These are phyloP conservation scores for Agrocybe praecox DNA, from an alignment of 768 basidiomycete genomes.

Conservation along the genomic window DNA sequence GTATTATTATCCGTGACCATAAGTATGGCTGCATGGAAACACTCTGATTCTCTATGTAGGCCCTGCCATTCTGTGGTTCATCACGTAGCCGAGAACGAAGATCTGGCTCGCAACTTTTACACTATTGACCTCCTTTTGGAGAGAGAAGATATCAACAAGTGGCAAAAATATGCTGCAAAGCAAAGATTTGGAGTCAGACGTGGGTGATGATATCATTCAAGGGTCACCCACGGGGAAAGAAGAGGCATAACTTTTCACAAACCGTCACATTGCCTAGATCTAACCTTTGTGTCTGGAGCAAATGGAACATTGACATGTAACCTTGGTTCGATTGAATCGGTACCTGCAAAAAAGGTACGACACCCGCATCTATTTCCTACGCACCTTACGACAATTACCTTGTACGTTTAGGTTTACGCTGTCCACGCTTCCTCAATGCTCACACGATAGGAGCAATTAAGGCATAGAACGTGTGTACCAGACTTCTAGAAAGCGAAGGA, in stretches of 20 bases:
- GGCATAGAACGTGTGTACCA: not conserved
- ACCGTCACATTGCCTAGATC: not conserved
- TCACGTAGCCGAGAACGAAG: conserved; percentile 49
- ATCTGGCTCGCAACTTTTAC: conserved; percentile 50
- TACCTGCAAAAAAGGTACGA: too few species aligned
- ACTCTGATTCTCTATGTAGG: conserved; percentile 23
- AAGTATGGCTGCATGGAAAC: too few species aligned
- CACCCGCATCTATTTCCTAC: too few species aligned
- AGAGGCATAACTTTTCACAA: not conserved
- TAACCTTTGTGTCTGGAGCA: not conserved
- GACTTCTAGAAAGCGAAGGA: not conserved
- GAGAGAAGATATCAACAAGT: conserved; percentile 58
- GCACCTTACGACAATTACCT: too few species aligned
- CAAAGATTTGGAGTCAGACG: conserved; percentile 35
- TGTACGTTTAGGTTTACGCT: not conserved
- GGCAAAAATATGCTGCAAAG: conserved; percentile 56
- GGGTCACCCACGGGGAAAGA: not conserved
- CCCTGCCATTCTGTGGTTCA: conserved; percentile 50
- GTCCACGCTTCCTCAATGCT: not conserved
- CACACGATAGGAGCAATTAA: not conserved
- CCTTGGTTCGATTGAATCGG: too few species aligned
- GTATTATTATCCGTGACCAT: not conserved
- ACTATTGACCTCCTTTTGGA: conserved; percentile 51
- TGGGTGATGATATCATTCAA: conserved; percentile 1
- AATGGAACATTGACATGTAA: too few species aligned